Base-by-base conservation (phyloP, 257 asterid genomes). In the Echites panduratus region DNA sequence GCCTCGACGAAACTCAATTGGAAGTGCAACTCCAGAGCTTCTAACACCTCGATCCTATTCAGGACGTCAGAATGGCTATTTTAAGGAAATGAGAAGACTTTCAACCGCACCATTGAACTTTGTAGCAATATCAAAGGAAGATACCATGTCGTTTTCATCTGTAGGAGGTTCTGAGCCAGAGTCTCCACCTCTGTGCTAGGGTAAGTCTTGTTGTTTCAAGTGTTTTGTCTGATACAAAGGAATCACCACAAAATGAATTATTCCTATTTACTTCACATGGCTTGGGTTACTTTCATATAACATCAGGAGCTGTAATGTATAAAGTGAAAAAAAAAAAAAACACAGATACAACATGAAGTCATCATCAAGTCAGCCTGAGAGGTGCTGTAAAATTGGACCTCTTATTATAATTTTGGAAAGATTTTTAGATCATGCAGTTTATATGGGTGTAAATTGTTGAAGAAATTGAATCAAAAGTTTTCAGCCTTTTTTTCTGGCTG, bases 141-240 rank as follows among this genome's bases (percentile, higher is more conserved):
- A 94, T 70, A 91, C 89, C 63, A 85, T 91, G 78, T 91, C 97
- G 10, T 91, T 94, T 81, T 94, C 97, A 49, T 94, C 99, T 3
- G 79, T 87, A 78, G 84, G 84, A 68, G 97, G 97, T 72, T 91
- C 99, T 43, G 97, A 89, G 84, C 93, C 96, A 0, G 97, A 89
- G 78, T 91, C 97, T 85, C 97, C 95, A 47, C 90, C 92, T 78
- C 96, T 76, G 72, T 40, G 63, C 74, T 88, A 86, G 86, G 79
- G 11, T 88, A 78, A 41, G 85, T 76, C 45, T 70, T 41, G 61
- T 66, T 62, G 22, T 62, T 62, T 32, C 22, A 12, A 61, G 7
- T 0, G n/a, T 27, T 27, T 27, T 11, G 43, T 61, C 22, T 22
- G 62, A 56, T 22, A 56, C 4, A 9, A 8, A 11, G 32, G 62